phyloP scores from a whole-genome alignment of 2,329 filamentous ascomycete genomes.

The Cadophora malorum region DNA sequence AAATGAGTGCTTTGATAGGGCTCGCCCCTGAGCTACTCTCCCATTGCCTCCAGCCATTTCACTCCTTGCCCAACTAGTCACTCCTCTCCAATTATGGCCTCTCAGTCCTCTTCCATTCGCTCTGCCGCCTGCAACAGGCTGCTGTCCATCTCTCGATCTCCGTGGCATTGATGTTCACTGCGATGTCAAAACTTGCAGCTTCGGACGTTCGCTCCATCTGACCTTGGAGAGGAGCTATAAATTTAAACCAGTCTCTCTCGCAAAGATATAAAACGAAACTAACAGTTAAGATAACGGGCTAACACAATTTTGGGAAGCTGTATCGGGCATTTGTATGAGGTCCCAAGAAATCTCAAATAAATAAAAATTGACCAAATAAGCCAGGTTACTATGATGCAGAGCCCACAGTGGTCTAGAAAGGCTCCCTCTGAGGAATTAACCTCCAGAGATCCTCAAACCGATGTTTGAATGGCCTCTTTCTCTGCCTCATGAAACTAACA shows the following conservation, averaged over 20 bases:
- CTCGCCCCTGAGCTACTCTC: no score
- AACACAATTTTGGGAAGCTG: neutral
- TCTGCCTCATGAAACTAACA: no score
- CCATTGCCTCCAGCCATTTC: no score
- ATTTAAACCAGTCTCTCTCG: neutral
- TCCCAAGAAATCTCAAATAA: neutral
- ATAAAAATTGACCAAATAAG: neutral
- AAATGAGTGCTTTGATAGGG: no score
- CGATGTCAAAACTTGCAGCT: neutral
- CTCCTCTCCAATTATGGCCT: slow-evolving; percentile 6
- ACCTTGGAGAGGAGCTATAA: neutral
- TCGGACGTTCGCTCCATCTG: neutral
- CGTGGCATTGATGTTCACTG: neutral
- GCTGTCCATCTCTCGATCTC: neutral
- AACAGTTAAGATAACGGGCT: neutral
- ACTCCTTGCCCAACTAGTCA: no score
- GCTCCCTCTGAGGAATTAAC: neutral
- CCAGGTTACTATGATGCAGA: neutral
- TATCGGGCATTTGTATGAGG: neutral
- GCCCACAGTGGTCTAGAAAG: neutral
- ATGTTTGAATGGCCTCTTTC: no score
- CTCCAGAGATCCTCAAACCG: neutral
- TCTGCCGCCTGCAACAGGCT: slow-evolving; percentile 14
- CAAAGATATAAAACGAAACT: neutral
- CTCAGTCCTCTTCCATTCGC: slow-evolving; percentile 22